These are phyloP conservation scores for Gorgonomyces haynaldii DNA, from an alignment of 192 early-diverging fungal species.

Conservation along the genomic window DNA sequence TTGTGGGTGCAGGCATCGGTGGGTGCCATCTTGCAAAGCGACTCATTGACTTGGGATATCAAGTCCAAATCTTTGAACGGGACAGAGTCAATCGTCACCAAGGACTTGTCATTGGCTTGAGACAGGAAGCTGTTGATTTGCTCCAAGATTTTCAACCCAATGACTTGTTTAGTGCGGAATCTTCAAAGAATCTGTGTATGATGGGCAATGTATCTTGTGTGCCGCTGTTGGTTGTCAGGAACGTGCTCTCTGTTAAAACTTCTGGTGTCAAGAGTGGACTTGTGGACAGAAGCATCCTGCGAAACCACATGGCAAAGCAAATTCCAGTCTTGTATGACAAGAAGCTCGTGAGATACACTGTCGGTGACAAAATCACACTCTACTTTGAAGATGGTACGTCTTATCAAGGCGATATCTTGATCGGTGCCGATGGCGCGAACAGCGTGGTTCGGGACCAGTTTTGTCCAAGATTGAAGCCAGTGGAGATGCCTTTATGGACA, in stretches of 20 bases:
- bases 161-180: neutral
- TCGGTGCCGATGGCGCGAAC: slow-evolving; percentile 19
- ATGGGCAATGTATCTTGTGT: neutral
- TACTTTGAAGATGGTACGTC: slow-evolving; percentile 6
- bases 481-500: neutral
- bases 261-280: slow-evolving; percentile 3
- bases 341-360: slow-evolving; percentile 6
- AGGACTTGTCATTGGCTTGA: neutral
- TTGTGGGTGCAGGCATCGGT: neutral
- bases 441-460: neutral
- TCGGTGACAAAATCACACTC: slow-evolving; percentile 5
- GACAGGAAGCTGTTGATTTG: neutral
- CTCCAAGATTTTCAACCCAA: neutral
- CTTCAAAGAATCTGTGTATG: neutral
- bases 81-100: neutral
- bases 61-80: neutral
- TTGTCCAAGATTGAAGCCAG: neutral
- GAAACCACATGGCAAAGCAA: neutral
- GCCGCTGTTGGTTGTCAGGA: neutral
- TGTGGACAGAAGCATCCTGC: neutral
- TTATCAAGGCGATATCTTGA: slow-evolving; percentile 16
- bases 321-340: neutral
- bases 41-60: neutral
- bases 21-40: neutral
- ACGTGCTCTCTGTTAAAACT: neutral